phyloP scores from a whole-genome alignment of 805 yeast species.

The Maudiozyma barnettii region DNA sequence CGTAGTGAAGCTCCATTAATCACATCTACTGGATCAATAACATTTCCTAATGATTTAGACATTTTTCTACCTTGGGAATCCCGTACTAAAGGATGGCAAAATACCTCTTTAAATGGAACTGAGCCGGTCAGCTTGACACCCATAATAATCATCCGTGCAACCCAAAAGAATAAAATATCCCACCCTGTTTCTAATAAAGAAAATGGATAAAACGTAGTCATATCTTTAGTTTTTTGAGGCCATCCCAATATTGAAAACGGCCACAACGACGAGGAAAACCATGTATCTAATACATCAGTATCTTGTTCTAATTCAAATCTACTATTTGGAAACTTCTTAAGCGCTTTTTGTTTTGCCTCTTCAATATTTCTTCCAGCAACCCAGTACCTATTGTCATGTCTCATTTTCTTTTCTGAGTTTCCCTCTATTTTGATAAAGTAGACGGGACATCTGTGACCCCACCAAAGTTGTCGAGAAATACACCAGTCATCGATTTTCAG shows the following conservation, averaged over 20 bases:
- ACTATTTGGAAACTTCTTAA: slow-evolving; percentile 52
- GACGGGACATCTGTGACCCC: slow-evolving; percentile 98
- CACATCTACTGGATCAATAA: slow-evolving; percentile 89
- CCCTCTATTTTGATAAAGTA: slow-evolving; percentile 78
- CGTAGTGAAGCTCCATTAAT: slow-evolving; percentile 75
- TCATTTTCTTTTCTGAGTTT: slow-evolving; percentile 37
- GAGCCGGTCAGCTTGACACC: slow-evolving; percentile 81
- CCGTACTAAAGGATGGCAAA: slow-evolving; percentile 96
- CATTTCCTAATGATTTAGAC: slow-evolving; percentile 97
- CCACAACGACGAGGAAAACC: slow-evolving; percentile 98
- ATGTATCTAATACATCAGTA: slow-evolving; percentile 96
- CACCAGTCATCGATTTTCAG: slow-evolving; percentile 98
- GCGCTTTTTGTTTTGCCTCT: slow-evolving; percentile 80
- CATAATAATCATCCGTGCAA: slow-evolving; percentile 85
- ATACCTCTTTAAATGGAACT: slow-evolving; percentile 89
- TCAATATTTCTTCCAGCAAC: slow-evolving; percentile 72
- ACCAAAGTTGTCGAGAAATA: slow-evolving; percentile 86
- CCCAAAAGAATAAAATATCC: slow-evolving; percentile 99
- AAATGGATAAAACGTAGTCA: slow-evolving; percentile 75
- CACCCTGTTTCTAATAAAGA: slow-evolving; percentile 94
- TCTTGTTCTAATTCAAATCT: slow-evolving; percentile 77
- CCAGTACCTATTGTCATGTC: slow-evolving; percentile 61
- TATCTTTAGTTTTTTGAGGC: slow-evolving; percentile 71
- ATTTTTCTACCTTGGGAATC: slow-evolving; percentile 97
- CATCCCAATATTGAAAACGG: slow-evolving; percentile 93